Evolutionary conservation across 140 eudicot genomes (phyloP).

Genomic region (Anethum foeniculum): DNA sequence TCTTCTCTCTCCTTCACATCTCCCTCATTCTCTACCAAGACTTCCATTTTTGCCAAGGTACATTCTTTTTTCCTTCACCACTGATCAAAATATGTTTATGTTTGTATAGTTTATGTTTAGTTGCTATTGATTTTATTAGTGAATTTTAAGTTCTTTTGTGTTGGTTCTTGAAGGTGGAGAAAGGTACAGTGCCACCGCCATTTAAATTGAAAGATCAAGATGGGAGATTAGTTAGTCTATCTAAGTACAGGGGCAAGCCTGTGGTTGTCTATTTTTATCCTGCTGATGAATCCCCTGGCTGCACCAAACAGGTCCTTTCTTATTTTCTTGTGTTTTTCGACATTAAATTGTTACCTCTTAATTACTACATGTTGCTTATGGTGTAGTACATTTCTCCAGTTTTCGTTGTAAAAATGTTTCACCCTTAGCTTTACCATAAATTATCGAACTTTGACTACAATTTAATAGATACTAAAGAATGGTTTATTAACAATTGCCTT

Average conservation of each 20-base stretch:
- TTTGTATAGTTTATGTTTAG: background rate
- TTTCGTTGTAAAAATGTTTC: background rate
- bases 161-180: constrained; percentile 42
- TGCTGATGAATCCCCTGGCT: constrained; percentile 99
- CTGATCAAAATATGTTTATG: background rate
- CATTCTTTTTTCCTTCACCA: constrained; percentile 15
- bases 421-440: background rate
- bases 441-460: background rate
- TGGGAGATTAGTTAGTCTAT: constrained; percentile 67
- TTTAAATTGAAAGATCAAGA: constrained; percentile 86
- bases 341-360: background rate
- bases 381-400: background rate
- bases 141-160: background rate
- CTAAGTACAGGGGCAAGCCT: constrained; percentile 88
- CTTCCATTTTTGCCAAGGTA: constrained; percentile 59
- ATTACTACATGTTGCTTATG: background rate
- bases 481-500: background rate
- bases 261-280: constrained; percentile 84
- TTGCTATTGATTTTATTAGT: background rate
- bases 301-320: constrained; percentile 50
- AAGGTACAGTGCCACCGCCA: constrained; percentile 70
- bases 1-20: constrained; percentile 24
- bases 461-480: background rate
- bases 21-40: constrained; percentile 15
- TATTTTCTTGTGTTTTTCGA: no score